Evolutionary conservation across 2,329 filamentous ascomycete species (phyloP).

Genomic region (Penicillium decumbens): DNA sequence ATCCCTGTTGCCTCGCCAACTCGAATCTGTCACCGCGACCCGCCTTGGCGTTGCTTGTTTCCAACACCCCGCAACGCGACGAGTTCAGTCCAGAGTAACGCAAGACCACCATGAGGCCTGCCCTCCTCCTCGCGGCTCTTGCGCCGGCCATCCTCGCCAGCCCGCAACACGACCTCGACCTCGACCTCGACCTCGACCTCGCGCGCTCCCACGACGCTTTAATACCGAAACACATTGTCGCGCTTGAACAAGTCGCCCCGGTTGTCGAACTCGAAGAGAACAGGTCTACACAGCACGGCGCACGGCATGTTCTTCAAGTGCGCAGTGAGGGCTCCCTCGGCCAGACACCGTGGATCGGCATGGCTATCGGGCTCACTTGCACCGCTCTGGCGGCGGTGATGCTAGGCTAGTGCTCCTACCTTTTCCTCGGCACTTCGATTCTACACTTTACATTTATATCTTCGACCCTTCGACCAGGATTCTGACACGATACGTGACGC

Average conservation of each 20-base stretch:
- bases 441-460: neutral
- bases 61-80: constrained; percentile 5
- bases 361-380: constrained; percentile 39
- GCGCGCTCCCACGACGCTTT: constrained; percentile 17
- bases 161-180: constrained; percentile 8
- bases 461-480: neutral
- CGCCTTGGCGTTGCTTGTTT: constrained; percentile 27
- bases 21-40: constrained; percentile 13
- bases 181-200: constrained; percentile 9
- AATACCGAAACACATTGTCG: constrained; percentile 16
- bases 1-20: constrained; percentile 23
- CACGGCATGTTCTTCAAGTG: constrained; percentile 28
- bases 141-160: constrained; percentile 21
- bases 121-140: constrained; percentile 14
- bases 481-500: constrained; percentile 18
- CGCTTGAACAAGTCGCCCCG: constrained; percentile 3
- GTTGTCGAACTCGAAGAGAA: constrained; percentile 3
- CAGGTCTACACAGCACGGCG: constrained; percentile 9
- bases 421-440: neutral
- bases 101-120: constrained; percentile 16
- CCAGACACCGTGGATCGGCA: constrained; percentile 41
- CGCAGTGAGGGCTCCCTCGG: constrained; percentile 39
- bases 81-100: neutral
- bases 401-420: constrained; percentile 27
- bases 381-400: constrained; percentile 39